These are phyloP conservation scores for Stenocarpella maydis DNA, from an alignment of 2,329 filamentous ascomycete genomes.

Conservation along the genomic window DNA sequence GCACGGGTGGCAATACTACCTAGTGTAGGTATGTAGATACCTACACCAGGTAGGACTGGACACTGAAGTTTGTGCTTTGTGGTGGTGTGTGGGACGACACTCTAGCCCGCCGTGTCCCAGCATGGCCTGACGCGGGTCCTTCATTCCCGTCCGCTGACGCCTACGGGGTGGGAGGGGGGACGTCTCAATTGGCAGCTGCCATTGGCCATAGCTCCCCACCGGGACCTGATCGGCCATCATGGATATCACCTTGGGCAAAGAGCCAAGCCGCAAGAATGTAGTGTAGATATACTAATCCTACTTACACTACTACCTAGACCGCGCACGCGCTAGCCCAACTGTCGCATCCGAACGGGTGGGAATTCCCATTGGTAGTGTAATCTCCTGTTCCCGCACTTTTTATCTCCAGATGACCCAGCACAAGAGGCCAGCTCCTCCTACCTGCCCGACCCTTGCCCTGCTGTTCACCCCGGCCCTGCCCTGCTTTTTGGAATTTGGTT, in stretches of 20 bases:
- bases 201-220: constrained; percentile 26
- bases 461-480: not conserved
- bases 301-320: too few species aligned
- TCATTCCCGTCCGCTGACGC: constrained; percentile 3
- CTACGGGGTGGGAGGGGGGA: not conserved
- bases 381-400: constrained; percentile 29
- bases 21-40: too few species aligned
- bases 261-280: too few species aligned
- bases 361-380: constrained; percentile 30
- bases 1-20: too few species aligned
- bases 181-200: not conserved
- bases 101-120: not conserved
- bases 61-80: too few species aligned
- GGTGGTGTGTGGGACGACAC: too few species aligned
- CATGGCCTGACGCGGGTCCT: constrained; percentile 27
- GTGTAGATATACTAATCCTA: too few species aligned
- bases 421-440: constrained; percentile 6
- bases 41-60: too few species aligned
- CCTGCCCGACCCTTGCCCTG: constrained; percentile 2
- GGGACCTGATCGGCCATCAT: not conserved
- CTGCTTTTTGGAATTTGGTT: constrained; percentile 16
- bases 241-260: constrained; percentile 10
- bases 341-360: constrained; percentile 22
- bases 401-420: constrained; percentile 29
- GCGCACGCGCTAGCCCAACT: constrained; percentile 20